Base-by-base conservation (phyloP, 495 filamentous ascomycete genomes). In the Tuber calosporum region DNA sequence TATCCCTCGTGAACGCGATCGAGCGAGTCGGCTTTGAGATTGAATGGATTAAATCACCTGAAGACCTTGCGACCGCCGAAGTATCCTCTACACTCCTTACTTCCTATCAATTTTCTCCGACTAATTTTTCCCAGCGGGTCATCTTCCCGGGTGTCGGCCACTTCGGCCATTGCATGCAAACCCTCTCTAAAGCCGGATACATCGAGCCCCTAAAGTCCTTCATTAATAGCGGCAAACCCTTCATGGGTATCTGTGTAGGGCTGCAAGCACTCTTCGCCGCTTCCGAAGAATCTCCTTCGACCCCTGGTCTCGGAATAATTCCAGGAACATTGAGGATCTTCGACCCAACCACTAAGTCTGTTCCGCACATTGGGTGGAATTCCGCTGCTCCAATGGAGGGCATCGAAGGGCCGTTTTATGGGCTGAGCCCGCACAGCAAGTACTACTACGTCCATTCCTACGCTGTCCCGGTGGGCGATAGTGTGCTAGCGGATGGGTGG, bases 361-460 rank as follows among this genome's bases (percentile, higher is more conserved):
- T 99, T 40, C 95, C 95, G 39, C 96, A 98, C 81, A 99, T 99
- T 80, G 95, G 95, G 20, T 99, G 95, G 95, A 99, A 99, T 81
- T 93, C 89, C 41, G 95, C 95, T 58, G 87, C 86, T 73, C 86
- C 87, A 6, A 68, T 72, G 0, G 66, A 67, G 30, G 41, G 67
- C 13, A 84, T 82, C 43, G 85, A 84, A 53, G 48, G 74, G 26
- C 73, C 71, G 0, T 68, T 97, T 45, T 97, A 92, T 81, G 94
- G 91, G 62, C 82, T 99, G 68, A 82, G 86, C 66, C 88, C 91
- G 6, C 84, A 84, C 77, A 96, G 92, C 82, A 97, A 98, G 82
- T 99, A 98, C 85, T 99, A 99, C 82, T 99, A 98, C 79, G 93
- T 99, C 43, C 95, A 99, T 83, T 93, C 92, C 1, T 99, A 96